Evolutionary conservation across 75 land plant species (phyloP), one percentile per base, ranked within the genome.

Genomic region (Chamaecyparis obtusa): DNA sequence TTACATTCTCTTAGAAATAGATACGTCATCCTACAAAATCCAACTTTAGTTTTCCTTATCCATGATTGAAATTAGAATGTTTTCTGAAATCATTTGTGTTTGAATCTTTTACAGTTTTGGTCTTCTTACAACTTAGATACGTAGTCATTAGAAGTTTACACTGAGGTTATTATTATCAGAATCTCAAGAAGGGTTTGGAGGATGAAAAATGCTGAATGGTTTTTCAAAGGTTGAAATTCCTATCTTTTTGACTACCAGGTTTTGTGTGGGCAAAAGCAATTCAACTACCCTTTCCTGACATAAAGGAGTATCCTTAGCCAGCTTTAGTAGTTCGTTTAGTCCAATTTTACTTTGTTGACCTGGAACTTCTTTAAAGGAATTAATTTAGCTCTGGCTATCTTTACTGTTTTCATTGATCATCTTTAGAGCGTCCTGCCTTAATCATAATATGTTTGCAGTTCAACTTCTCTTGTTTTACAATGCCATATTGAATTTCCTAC

Each of bases 361-460:
- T 35, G 7, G 6, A 19, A 35, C 6, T 35, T 76, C 17, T 14
- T 19, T 51, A 51, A 51, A 37, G 17, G 19, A 17, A 17, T 35
- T 36, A 76, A 76, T 5, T n/a, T 19, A 6, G 79, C 21, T 17
- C 79, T 36, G 41, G 6, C 43, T 37, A 77, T 15, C 43, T 77
- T 19, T 37, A 77, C 43, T 37, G 21, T 77, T 77, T 77, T 9
- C 5, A 77, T 21, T 75, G 39, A 33, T 75, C 17, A 17, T 75
- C 39, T 35, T 10, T 49, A 76, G 5, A 76, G 36, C 14, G 3
- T 17, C 9, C 80, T 17, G 39, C 37, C 21, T 77, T 17, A 77
- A 77, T 77, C 41, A 77, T 39, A 77, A 77, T 77, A 39, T 77
- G 39, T 36, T 36, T 77, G 80, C 80, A 77, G 24, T 77, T 16